A percentile compares a stretch with the other conserved stretches of the same genome.
Conservation (phyloP, 2,329 filamentous ascomycete species). For the Xylaria sp. region DNA sequence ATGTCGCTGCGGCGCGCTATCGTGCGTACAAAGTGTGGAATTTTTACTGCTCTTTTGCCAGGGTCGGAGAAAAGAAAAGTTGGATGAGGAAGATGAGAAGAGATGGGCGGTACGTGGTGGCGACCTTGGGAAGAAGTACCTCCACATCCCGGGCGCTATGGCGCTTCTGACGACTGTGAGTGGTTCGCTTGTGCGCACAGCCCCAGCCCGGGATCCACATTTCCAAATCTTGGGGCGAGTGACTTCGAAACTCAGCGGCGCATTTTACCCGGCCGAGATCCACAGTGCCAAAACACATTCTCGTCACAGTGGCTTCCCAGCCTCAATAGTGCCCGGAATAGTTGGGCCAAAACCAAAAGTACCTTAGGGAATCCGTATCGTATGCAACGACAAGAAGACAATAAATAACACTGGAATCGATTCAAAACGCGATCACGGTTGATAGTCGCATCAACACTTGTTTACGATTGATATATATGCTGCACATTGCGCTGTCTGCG, state of each 20-base stretch:
- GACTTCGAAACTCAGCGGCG: neutral
- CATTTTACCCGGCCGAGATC: neutral
- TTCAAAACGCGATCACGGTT: too few relatives aligned
- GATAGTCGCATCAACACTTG: too few relatives aligned
- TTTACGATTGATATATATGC: too few relatives aligned
- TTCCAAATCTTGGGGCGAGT: neutral
- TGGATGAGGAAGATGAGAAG: neutral
- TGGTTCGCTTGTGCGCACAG: conserved; percentile 9
- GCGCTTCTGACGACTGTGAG: neutral
- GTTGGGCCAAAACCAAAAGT: neutral
- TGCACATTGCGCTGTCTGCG: too few relatives aligned
- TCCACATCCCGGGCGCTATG: conserved; percentile 3
- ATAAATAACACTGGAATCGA: too few relatives aligned
- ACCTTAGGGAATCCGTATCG: too few relatives aligned
- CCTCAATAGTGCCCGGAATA: neutral
- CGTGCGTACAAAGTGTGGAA: neutral
- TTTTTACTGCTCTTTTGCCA: neutral
- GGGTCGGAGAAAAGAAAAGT: conserved; percentile 1
- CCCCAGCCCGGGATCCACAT: neutral
- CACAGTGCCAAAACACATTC: neutral
- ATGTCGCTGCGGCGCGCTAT: neutral
- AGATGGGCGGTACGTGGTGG: conserved; percentile 11
- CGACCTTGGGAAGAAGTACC: conserved; percentile 13
- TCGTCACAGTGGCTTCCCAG: neutral
- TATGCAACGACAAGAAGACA: too few relatives aligned